Evolutionary conservation across 805 yeast genomes (phyloP), one percentile per base, ranked within the genome.

Genomic region (Ogataea minuta): DNA sequence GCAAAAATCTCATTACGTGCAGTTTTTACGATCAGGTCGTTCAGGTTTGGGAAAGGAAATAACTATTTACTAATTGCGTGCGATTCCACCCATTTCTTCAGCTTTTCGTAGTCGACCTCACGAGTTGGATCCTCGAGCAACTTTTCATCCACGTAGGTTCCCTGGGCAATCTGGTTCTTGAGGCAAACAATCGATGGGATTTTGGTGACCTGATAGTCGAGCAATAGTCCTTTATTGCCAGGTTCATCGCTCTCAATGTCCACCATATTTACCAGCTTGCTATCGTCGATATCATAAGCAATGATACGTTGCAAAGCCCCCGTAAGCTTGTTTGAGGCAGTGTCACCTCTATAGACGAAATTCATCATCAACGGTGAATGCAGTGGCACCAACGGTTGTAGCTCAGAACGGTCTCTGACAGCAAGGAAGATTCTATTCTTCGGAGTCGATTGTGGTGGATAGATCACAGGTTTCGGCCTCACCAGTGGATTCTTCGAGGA

Each of bases 11-110:
- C 6, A 83, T 77, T 3, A 89, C 96, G 1, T 91, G 97, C 59
- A 88, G 96, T 39, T 91, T 91, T 60, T 91, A 91, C 64, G 99
- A 91, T 60, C 76, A 76, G 39, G 77, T 84, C 13, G 72, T 91
- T 2, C 96, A 90, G 47, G 59, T 72, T 21, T 91, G 98, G 98
- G 40, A 55, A 6, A 49, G 13, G 23, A 25, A 12, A 12, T 23
- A 23, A 23, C 31, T 40, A 34, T 25, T 46, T 58, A 28, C 59
- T 56, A 36, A 61, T 63, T 1, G 75, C 72, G 29, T 67, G 62
- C 28, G 57, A 53, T 39, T 70, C 73, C 20, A 73, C 63, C 69
- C 74, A 73, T 13, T 47, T 51, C 45, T 70, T 69, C 31, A 73
- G 53, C 32, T 56, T 63, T 30, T 55, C 57, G 71, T 74, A 63